These are phyloP conservation scores for Flaveria linearis DNA, from an alignment of 129 eudicot genomes.

Conservation along the genomic window DNA sequence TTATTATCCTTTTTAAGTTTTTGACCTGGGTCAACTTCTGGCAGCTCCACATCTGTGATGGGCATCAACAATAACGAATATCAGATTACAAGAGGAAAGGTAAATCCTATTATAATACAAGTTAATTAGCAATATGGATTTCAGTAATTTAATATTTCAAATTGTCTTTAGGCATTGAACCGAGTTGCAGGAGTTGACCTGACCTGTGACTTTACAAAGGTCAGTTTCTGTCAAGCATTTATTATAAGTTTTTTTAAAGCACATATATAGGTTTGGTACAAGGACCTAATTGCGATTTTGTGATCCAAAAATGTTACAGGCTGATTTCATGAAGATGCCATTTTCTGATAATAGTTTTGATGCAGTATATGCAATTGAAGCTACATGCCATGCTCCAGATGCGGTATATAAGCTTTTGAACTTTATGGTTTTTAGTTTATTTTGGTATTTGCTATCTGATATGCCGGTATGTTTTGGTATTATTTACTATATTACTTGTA, in stretches of 20 bases:
- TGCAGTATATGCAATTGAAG: slow-evolving; percentile 93
- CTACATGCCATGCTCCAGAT: slow-evolving; percentile 96
- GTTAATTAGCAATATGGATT: neutral
- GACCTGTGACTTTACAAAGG: slow-evolving; percentile 91
- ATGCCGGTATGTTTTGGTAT: neutral
- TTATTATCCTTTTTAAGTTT: neutral
- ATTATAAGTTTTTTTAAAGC: neutral
- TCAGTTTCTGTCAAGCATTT: slow-evolving; percentile 27
- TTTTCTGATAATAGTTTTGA: slow-evolving; percentile 77
- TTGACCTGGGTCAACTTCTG: slow-evolving; percentile 24
- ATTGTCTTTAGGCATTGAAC: slow-evolving; percentile 64
- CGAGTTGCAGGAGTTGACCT: slow-evolving; percentile 70
- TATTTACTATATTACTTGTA: neutral
- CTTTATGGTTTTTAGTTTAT: neutral
- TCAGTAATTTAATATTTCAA: neutral
- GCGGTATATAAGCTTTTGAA: slow-evolving; percentile 46
- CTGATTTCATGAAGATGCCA: slow-evolving; percentile 97
- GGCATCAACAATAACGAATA: slow-evolving; percentile 97
- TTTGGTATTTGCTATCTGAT: neutral
- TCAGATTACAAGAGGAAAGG: slow-evolving; percentile 96
- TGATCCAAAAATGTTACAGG: slow-evolving; percentile 52
- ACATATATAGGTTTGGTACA: neutral
- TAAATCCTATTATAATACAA: slow-evolving; percentile 29
- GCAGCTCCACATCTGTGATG: slow-evolving; percentile 79
- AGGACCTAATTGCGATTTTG: slow-evolving; percentile 6